phyloP scores from a whole-genome alignment of 257 asterid species.

The Solanum chiquidenum region DNA sequence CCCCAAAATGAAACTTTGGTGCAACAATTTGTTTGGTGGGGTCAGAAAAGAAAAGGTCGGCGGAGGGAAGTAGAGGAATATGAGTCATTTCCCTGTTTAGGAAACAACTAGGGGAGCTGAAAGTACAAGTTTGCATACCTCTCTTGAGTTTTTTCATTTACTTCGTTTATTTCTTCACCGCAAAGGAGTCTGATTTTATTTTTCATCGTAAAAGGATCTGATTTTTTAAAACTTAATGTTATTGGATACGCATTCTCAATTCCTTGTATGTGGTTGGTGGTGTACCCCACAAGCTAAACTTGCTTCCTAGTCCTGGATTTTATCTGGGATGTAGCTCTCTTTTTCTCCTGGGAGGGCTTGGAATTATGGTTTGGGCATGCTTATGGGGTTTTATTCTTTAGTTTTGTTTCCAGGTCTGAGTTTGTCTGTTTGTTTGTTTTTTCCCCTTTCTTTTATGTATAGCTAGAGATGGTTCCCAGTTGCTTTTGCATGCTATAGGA shows the following conservation, averaged over 20 bases:
- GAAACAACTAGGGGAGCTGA: not conserved
- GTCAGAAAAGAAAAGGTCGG: not conserved
- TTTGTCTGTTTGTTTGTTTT: not conserved
- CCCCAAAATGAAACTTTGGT: not conserved
- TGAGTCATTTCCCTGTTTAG: not conserved
- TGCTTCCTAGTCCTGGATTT: not conserved
- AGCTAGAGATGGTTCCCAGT: not conserved
- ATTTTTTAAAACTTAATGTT: not conserved
- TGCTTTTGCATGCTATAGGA: not conserved
- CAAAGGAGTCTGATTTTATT: not conserved
- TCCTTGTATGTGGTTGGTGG: not conserved
- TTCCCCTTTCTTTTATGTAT: not conserved
- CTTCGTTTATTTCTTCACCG: not conserved
- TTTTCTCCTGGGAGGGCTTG: not conserved
- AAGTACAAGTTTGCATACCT: not conserved
- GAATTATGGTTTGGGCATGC: not conserved
- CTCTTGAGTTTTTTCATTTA: not conserved
- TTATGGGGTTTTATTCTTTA: not conserved
- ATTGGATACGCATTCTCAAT: not conserved
- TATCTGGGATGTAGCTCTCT: not conserved
- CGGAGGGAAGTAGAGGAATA: not conserved
- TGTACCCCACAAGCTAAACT: not conserved
- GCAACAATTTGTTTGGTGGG: not conserved
- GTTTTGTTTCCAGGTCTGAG: not conserved
- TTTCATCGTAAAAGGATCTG: not conserved